These are phyloP conservation scores for Venturia carpophila DNA, from an alignment of 2,329 filamentous ascomycete species.

Conservation along the genomic window DNA sequence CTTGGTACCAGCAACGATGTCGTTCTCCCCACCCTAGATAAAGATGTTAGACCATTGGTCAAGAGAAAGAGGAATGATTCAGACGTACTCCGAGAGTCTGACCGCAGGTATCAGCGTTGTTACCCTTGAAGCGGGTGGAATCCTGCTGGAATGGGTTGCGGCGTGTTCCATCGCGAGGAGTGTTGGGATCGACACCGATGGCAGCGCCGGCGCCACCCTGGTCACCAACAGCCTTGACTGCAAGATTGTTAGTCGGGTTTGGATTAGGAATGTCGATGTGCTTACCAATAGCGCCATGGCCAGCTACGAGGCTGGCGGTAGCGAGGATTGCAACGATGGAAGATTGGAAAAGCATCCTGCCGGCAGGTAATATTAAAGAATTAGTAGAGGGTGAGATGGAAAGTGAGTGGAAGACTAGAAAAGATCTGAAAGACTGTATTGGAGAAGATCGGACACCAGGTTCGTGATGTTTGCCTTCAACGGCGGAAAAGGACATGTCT, in stretches of 20 bases:
- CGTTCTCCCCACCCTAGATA: conserved; percentile 44
- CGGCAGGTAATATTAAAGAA: conserved; percentile 16
- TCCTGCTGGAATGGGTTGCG: conserved; percentile 58
- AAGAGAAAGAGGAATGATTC: not conserved
- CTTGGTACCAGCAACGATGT: conserved; percentile 48
- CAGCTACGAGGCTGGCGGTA: conserved; percentile 48
- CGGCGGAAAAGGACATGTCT: not conserved
- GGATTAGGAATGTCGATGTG: not conserved
- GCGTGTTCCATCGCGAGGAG: conserved; percentile 54
- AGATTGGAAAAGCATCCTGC: conserved; percentile 38
- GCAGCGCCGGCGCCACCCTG: conserved; percentile 45
- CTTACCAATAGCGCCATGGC: conserved; percentile 49
- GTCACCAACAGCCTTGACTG: conserved; percentile 48
- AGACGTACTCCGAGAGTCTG: conserved; percentile 44
- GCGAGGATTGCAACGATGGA: conserved; percentile 44
- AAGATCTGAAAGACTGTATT: not conserved
- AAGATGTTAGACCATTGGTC: not conserved
- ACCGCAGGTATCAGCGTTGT: conserved; percentile 45
- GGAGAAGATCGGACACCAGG: conserved; percentile 15
- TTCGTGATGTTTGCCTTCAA: conserved; percentile 13
- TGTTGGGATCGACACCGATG: conserved; percentile 48
- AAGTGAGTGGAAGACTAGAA: conserved; percentile 7
- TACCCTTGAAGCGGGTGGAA: conserved; percentile 53
- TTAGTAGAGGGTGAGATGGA: not conserved
- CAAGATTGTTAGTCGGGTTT: not conserved